phyloP scores from a whole-genome alignment of 345 rosid genomes.

The Excoecaria agallocha region DNA sequence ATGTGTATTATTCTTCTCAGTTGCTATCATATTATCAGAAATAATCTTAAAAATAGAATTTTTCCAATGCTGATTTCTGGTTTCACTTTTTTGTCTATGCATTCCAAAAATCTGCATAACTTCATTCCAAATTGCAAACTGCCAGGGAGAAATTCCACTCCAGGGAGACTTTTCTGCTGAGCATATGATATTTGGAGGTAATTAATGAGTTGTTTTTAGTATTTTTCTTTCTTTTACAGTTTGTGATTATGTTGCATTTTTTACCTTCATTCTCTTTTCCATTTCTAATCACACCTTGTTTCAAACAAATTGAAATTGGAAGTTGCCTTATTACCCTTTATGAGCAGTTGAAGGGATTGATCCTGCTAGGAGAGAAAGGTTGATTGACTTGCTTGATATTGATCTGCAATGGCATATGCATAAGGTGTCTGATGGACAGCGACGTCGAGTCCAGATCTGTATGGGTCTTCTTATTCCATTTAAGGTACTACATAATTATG shows the following conservation, averaged over 20 bases:
- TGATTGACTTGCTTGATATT: conserved; percentile 92
- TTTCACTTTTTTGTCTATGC: not conserved
- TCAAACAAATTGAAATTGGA: not conserved
- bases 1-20: not conserved
- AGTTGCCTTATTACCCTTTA: not conserved
- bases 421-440: conserved; percentile 97
- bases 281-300: not conserved
- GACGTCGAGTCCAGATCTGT: conserved; percentile 94
- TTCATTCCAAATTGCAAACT: conserved; percentile 21
- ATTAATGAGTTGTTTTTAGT: not conserved
- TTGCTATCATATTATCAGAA: not conserved
- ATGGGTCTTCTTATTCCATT: conserved; percentile 97
- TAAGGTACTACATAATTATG: conserved; percentile 46
- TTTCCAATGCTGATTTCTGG: not conserved
- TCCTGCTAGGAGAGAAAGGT: conserved; percentile 75
- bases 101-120: not conserved
- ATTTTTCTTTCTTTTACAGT: not conserved
- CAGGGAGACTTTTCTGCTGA: conserved; percentile 97
- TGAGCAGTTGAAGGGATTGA: conserved; percentile 84
- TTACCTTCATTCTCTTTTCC: not conserved
- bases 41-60: not conserved
- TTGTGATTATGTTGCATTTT: not conserved
- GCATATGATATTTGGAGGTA: conserved; percentile 97
- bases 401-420: conserved; percentile 98
- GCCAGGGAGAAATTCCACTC: conserved; percentile 88